Conservation (phyloP, 805 yeast genomes). For the Cyberlindnera mississippiensis region DNA sequence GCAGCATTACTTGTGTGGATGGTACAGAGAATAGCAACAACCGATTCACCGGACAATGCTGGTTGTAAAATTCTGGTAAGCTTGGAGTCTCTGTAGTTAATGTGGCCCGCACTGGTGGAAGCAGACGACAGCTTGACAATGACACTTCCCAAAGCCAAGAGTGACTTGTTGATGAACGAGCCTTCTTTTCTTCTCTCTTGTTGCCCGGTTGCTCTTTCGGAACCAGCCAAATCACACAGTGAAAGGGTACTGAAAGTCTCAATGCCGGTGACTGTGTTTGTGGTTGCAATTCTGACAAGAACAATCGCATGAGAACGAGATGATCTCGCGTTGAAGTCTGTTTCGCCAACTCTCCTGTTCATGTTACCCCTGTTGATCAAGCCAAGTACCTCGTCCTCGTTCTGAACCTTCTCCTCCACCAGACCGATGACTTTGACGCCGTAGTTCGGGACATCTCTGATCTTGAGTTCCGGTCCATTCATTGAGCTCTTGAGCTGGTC, state of each 20-base stretch:
- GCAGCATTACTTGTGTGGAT: slow-evolving; percentile 61
- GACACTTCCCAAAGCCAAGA: slow-evolving; percentile 88
- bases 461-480: slow-evolving; percentile 50
- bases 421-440: slow-evolving; percentile 79
- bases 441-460: slow-evolving; percentile 68
- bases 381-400: slow-evolving; percentile 56
- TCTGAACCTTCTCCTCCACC: slow-evolving; percentile 51
- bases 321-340: slow-evolving; percentile 83
- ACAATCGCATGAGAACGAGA: slow-evolving; percentile 92
- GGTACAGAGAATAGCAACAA: slow-evolving; percentile 84
- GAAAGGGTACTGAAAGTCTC: slow-evolving; percentile 59
- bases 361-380: slow-evolving; percentile 67
- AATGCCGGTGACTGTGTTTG: slow-evolving; percentile 37
- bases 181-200: slow-evolving; percentile 90
- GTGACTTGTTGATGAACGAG: slow-evolving; percentile 84
- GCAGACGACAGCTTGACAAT: slow-evolving; percentile 60
- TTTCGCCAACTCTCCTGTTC: slow-evolving; percentile 76
- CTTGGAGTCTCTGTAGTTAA: slow-evolving; percentile 92
- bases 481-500: slow-evolving; percentile 17
- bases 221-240: slow-evolving; percentile 93
- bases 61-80: slow-evolving; percentile 88
- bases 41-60: slow-evolving; percentile 81
- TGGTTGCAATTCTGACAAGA: slow-evolving; percentile 53
- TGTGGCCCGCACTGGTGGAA: slow-evolving; percentile 48
- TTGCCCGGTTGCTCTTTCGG: slow-evolving; percentile 72